Evolutionary conservation across 345 rosid species (phyloP).

Genomic region (Ceriops decandra): DNA sequence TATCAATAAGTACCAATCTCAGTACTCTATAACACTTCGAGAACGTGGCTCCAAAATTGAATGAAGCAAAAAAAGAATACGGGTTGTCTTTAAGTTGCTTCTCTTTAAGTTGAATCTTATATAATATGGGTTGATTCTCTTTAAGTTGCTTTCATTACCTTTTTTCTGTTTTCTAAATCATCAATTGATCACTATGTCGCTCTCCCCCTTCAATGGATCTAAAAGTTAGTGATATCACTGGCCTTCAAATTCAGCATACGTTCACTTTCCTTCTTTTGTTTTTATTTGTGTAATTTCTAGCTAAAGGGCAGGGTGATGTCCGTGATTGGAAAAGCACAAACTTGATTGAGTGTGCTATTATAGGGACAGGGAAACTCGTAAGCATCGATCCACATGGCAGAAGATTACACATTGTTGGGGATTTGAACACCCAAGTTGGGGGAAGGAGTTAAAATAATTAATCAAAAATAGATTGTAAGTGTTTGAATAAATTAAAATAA

Average conservation of each 20-base stretch:
- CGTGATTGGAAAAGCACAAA: background rate
- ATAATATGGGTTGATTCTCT: slow-evolving; percentile 1
- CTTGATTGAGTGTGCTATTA: background rate
- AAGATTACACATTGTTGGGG: background rate
- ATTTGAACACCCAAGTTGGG: too few species aligned
- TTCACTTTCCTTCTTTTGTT: background rate
- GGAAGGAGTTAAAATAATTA: too few species aligned
- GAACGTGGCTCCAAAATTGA: background rate
- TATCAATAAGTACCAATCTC: background rate
- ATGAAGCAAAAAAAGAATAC: background rate
- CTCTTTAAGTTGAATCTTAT: background rate
- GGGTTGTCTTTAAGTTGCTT: background rate
- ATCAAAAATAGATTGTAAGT: too few species aligned
- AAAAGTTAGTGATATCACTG: background rate
- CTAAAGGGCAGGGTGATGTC: background rate
- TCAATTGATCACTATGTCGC: background rate
- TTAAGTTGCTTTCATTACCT: background rate
- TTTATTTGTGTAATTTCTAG: background rate
- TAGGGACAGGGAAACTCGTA: background rate
- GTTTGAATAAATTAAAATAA: too few species aligned
- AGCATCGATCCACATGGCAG: background rate
- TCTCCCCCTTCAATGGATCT: background rate
- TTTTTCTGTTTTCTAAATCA: background rate
- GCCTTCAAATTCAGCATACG: background rate
- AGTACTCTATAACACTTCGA: background rate